Evolutionary conservation across 1,284 basidiomycete species (phyloP).

Genomic region (Waitea zeae): DNA sequence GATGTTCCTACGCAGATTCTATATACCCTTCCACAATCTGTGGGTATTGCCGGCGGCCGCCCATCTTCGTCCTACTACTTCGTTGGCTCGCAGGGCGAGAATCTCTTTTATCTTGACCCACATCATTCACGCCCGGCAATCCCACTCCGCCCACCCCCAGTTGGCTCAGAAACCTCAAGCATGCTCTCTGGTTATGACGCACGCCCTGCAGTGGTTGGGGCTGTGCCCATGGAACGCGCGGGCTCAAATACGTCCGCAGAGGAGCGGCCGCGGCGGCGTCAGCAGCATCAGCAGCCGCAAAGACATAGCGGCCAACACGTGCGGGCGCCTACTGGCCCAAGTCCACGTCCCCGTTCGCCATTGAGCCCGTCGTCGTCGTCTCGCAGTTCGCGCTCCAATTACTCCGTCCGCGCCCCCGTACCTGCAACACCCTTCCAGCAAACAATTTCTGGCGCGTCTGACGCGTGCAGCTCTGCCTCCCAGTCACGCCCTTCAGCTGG

Average conservation of each 20-base stretch:
- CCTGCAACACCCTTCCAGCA: constrained; percentile 45
- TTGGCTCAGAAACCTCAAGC: constrained; percentile 5
- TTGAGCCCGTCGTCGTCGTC: constrained; percentile 20
- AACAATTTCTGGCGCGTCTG: constrained; percentile 31
- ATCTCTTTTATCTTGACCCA: constrained; percentile 91
- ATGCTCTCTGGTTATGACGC: no score
- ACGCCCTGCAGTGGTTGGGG: background rate
- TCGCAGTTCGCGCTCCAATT: constrained; percentile 21
- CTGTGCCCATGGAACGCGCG: background rate
- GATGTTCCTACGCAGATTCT: constrained; percentile 33
- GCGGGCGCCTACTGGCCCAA: no score
- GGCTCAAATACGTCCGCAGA: background rate
- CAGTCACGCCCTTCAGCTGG: constrained; percentile 14
- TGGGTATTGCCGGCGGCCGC: constrained; percentile 91
- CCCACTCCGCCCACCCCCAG: constrained; percentile 42
- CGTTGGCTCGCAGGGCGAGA: constrained; percentile 80
- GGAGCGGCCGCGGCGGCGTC: background rate
- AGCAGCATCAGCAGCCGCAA: constrained; percentile 10
- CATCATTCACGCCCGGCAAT: constrained; percentile 79
- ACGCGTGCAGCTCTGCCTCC: constrained; percentile 17
- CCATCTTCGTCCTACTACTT: constrained; percentile 97
- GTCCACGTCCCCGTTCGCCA: no score
- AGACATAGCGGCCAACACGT: constrained; percentile 20
- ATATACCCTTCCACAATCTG: constrained; percentile 88
- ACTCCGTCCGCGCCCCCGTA: constrained; percentile 34